phyloP scores from a whole-genome alignment of 202 grass and related monocot genomes.

The Digitaria exilis region DNA sequence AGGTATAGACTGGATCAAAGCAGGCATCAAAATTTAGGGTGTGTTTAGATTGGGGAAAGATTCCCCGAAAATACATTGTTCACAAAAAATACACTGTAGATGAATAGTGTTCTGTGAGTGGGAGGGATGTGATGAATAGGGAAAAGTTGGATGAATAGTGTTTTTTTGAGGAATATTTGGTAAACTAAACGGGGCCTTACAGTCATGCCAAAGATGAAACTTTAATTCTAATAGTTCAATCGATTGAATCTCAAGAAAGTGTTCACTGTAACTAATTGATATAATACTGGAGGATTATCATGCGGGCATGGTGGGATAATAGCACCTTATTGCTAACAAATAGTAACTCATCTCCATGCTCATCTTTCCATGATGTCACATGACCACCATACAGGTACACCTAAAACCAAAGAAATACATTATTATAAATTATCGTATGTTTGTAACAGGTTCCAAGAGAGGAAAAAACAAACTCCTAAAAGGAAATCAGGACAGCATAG shows the following conservation, averaged over 20 bases:
- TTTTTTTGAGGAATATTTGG: too few relatives aligned
- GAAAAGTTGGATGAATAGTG: too few relatives aligned
- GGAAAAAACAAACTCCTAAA: constrained; percentile 21
- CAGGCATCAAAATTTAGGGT: constrained; percentile 24
- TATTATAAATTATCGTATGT: constrained; percentile 11
- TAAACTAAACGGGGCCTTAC: too few relatives aligned
- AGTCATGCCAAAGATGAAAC: not conserved
- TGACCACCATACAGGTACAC: constrained; percentile 80
- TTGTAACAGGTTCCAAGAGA: constrained; percentile 24
- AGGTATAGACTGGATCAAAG: constrained; percentile 7
- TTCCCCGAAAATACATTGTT: too few relatives aligned
- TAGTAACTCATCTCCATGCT: constrained; percentile 80
- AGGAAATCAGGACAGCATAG: not conserved
- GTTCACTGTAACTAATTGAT: not conserved
- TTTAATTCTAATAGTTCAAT: constrained; percentile 6
- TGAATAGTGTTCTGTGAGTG: too few relatives aligned
- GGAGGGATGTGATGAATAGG: too few relatives aligned
- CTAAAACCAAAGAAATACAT: constrained; percentile 48
- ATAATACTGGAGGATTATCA: constrained; percentile 7
- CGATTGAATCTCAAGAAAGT: not conserved
- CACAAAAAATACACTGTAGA: too few relatives aligned
- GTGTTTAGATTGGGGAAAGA: too few relatives aligned
- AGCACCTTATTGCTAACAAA: constrained; percentile 85
- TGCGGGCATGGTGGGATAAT: too few relatives aligned
- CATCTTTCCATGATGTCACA: constrained; percentile 89